A percentile compares a stretch with the other conserved stretches of the same genome.
Evolutionary conservation across 2,329 filamentous ascomycete species (phyloP).

Genomic region (Colletotrichum orbiculare): DNA sequence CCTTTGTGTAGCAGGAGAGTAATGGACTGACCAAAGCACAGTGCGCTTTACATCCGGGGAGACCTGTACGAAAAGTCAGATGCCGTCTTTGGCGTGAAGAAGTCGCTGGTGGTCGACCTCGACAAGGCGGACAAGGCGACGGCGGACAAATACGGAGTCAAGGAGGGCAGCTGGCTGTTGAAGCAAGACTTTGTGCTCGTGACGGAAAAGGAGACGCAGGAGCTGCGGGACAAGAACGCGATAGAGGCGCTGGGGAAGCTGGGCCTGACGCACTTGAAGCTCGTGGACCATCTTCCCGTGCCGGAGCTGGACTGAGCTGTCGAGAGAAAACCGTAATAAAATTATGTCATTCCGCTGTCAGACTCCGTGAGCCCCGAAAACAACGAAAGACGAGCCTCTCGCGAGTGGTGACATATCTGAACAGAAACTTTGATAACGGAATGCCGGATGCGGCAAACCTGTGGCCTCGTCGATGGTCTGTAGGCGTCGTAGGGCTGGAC

Average conservation of each 20-base stretch:
- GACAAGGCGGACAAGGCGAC: constrained; percentile 62
- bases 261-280: constrained; percentile 72
- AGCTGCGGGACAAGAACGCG: constrained; percentile 72
- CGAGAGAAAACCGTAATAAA: neutral
- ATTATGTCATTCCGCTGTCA: constrained; percentile 15
- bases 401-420: too few species aligned
- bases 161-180: constrained; percentile 71
- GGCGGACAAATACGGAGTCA: constrained; percentile 71
- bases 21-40: constrained; percentile 44
- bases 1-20: neutral
- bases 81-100: constrained; percentile 88
- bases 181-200: constrained; percentile 84
- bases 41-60: constrained; percentile 79
- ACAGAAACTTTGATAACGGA: too few species aligned
- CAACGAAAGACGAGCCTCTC: too few species aligned
- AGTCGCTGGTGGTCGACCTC: constrained; percentile 77
- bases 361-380: neutral
- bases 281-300: constrained; percentile 81
- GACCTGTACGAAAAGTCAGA: constrained; percentile 87
- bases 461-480: too few species aligned
- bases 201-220: constrained; percentile 73
- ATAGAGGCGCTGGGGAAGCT: constrained; percentile 73
- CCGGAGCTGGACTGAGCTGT: constrained; percentile 65
- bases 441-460: constrained; percentile 2
- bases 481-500: neutral